Evolutionary conservation across 495 filamentous ascomycete species (phyloP).

Genomic region (Talaromyces proteolyticus): DNA sequence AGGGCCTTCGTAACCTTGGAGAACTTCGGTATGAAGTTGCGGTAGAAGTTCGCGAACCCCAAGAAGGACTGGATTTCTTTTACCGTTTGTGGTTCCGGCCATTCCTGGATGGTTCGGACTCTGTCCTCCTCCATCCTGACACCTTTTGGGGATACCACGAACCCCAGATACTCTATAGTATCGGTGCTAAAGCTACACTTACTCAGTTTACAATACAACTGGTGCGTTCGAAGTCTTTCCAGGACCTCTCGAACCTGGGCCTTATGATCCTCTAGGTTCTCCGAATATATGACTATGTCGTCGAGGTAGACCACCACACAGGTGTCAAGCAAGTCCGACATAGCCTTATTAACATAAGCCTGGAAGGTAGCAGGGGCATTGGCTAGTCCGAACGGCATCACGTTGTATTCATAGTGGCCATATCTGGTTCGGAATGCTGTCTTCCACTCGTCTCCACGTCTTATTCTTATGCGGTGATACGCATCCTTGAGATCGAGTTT

Average conservation of each 20-base stretch:
- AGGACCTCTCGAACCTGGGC: too few species aligned
- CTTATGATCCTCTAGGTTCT: too few species aligned
- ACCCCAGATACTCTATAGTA: too few species aligned
- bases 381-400: constrained; percentile 10
- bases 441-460: constrained; percentile 10
- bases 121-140: constrained; percentile 17
- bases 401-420: constrained; percentile 9
- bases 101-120: constrained; percentile 17
- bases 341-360: constrained; percentile 6
- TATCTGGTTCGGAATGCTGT: constrained; percentile 3
- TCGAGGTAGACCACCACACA: background rate
- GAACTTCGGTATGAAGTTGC: too few species aligned
- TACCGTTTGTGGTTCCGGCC: constrained; percentile 9
- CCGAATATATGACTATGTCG: background rate
- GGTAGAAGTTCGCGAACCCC: too few species aligned
- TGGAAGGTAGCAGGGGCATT: too few species aligned
- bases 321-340: constrained; percentile 1
- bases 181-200: too few species aligned
- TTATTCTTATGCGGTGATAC: too few species aligned
- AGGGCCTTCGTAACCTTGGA: constrained; percentile 11
- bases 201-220: too few species aligned
- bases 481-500: too few species aligned
- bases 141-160: constrained; percentile 14
- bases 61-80: constrained; percentile 13
- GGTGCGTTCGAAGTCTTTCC: too few species aligned